phyloP scores from a whole-genome alignment of 768 basidiomycete species.

The Pholiota conissans region DNA sequence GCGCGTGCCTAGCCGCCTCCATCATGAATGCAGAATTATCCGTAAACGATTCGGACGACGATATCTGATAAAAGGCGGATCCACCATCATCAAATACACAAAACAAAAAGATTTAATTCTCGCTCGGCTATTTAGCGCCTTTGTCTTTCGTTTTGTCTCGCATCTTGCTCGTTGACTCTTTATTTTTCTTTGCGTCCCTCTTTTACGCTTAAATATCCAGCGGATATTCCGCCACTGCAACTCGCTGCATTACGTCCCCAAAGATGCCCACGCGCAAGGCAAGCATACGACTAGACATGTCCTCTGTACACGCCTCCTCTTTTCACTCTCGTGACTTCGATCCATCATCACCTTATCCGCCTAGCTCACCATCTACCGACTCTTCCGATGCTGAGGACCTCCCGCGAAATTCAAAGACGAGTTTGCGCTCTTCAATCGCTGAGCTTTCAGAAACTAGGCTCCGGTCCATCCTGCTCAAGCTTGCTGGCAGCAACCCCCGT shows the following conservation, averaged over 20 bases:
- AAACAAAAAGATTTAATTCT: not conserved
- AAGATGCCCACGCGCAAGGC: not conserved
- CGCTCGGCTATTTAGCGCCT: not conserved
- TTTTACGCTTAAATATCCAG: not conserved
- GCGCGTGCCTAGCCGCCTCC: not conserved
- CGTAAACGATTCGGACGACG: not conserved
- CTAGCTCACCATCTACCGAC: constrained; percentile 25
- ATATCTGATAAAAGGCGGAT: not conserved
- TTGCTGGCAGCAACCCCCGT: constrained; percentile 33
- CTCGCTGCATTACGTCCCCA: not conserved
- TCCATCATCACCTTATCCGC: constrained; percentile 25
- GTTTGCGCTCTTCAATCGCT: constrained; percentile 36
- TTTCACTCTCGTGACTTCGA: constrained; percentile 13
- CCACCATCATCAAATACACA: not conserved
- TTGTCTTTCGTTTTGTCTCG: not conserved
- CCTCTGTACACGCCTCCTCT: constrained; percentile 6
- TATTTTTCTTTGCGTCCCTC: not conserved
- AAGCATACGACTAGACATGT: not conserved
- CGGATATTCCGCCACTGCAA: not conserved
- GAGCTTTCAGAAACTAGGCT: constrained; percentile 36
- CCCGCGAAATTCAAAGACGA: constrained; percentile 7
- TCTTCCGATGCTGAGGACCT: constrained; percentile 21
- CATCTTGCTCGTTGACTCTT: not conserved
- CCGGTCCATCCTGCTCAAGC: constrained; percentile 3
- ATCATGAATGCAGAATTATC: not conserved